Evolutionary conservation across 2,329 filamentous ascomycete genomes (phyloP).

Genomic region (Penicillium decumbens): DNA sequence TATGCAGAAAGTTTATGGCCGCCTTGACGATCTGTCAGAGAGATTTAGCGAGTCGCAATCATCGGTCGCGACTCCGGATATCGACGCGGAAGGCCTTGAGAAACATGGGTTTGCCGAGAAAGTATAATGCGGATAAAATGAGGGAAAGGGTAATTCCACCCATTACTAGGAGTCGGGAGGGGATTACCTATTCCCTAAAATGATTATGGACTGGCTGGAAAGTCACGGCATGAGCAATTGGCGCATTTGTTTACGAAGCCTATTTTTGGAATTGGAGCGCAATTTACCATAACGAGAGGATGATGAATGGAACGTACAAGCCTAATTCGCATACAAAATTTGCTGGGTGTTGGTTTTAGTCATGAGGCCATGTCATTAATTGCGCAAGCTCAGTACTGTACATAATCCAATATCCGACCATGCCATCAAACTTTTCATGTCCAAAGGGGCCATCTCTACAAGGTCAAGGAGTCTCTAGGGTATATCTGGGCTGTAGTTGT

Average conservation of each 20-base stretch:
- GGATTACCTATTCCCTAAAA: background rate
- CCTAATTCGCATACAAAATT: background rate
- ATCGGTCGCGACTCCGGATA: constrained; percentile 49
- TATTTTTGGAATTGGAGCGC: background rate
- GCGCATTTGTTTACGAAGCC: background rate
- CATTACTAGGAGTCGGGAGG: no score
- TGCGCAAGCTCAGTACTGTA: constrained; percentile 20
- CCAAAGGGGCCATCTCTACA: constrained; percentile 3
- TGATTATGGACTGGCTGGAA: background rate
- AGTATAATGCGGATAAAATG: constrained; percentile 3
- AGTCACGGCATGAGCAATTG: background rate
- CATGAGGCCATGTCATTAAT: constrained; percentile 1
- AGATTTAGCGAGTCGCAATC: constrained; percentile 49
- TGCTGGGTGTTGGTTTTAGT: background rate
- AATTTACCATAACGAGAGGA: background rate
- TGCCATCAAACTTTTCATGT: constrained; percentile 13
- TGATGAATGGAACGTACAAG: background rate
- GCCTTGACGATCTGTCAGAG: constrained; percentile 49
- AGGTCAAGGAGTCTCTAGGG: constrained; percentile 6
- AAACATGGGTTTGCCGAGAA: constrained; percentile 55
- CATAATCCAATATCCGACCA: constrained; percentile 19
- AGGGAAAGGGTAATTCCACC: no score
- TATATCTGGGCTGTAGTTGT: constrained; percentile 8
- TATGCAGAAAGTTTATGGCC: constrained; percentile 64
- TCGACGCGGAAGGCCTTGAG: constrained; percentile 50